These are phyloP conservation scores for Penicillium fimorum DNA, from an alignment of 495 filamentous ascomycete genomes.

Conservation along the genomic window DNA sequence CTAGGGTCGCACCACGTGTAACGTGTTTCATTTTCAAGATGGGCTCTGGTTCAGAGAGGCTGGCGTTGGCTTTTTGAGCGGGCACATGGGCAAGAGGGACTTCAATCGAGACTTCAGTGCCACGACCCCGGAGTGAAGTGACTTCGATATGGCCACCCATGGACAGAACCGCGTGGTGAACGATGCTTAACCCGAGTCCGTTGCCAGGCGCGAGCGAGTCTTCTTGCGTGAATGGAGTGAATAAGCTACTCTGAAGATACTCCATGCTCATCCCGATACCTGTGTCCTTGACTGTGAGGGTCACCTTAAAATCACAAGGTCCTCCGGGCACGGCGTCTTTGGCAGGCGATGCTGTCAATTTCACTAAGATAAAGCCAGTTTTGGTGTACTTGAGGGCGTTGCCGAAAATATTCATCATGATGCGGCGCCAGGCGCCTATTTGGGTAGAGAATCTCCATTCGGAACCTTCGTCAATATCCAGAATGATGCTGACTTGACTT, in stretches of 20 bases:
- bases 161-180: slow-evolving; percentile 10
- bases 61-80: too few relatives aligned
- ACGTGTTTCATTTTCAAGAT: too few relatives aligned
- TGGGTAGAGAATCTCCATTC: slow-evolving; percentile 58
- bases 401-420: slow-evolving; percentile 48
- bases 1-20: too few relatives aligned
- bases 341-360: too few relatives aligned
- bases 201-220: slow-evolving; percentile 62
- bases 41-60: too few relatives aligned
- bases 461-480: slow-evolving; percentile 52
- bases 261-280: slow-evolving; percentile 62
- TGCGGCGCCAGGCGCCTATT: slow-evolving; percentile 57
- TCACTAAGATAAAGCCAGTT: too few relatives aligned
- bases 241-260: slow-evolving; percentile 57
- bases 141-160: not conserved
- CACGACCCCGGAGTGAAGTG: not conserved
- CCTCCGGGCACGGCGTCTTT: not conserved
- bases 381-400: slow-evolving; percentile 48
- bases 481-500: slow-evolving; percentile 45
- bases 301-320: slow-evolving; percentile 18
- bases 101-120: not conserved
- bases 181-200: slow-evolving; percentile 61
- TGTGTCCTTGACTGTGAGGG: slow-evolving; percentile 57
- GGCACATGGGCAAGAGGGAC: not conserved
- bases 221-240: slow-evolving; percentile 70